Evolutionary conservation across 306 rosid genomes (phyloP).

Genomic region (Cicer judaicum): DNA sequence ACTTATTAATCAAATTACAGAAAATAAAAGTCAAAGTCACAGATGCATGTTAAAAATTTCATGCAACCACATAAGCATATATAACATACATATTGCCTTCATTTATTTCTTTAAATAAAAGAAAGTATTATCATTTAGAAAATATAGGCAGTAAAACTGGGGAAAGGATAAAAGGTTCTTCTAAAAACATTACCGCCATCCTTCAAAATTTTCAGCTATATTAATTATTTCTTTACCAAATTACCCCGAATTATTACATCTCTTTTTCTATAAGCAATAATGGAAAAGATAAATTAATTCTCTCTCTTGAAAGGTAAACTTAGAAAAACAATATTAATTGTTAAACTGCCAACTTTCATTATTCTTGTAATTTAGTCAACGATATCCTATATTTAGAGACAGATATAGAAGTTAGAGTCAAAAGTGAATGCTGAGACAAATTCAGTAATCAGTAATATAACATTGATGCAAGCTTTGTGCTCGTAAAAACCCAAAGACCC

Average conservation of each 20-base stretch:
- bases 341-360: too few species aligned
- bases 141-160: neutral
- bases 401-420: too few species aligned
- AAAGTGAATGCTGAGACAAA: neutral
- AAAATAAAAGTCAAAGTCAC: slow-evolving; percentile 1
- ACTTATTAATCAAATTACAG: slow-evolving; percentile 1
- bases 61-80: slow-evolving; percentile 15
- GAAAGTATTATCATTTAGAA: neutral
- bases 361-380: too few species aligned
- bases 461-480: neutral
- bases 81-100: neutral
- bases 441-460: neutral
- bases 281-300: too few species aligned
- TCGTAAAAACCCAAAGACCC: slow-evolving; percentile 17
- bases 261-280: too few species aligned
- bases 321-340: too few species aligned
- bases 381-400: too few species aligned
- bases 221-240: too few species aligned
- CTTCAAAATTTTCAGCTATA: too few species aligned
- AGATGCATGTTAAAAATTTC: neutral
- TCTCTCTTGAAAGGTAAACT: too few species aligned
- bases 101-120: slow-evolving; percentile 1
- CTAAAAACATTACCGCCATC: neutral
- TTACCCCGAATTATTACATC: too few species aligned
- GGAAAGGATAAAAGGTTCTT: slow-evolving; percentile 9